A percentile compares a stretch with the other conserved stretches of the same genome.
These are phyloP conservation scores for Achaetomiella virescens DNA, from an alignment of 495 filamentous ascomycete species.

Conservation along the genomic window DNA sequence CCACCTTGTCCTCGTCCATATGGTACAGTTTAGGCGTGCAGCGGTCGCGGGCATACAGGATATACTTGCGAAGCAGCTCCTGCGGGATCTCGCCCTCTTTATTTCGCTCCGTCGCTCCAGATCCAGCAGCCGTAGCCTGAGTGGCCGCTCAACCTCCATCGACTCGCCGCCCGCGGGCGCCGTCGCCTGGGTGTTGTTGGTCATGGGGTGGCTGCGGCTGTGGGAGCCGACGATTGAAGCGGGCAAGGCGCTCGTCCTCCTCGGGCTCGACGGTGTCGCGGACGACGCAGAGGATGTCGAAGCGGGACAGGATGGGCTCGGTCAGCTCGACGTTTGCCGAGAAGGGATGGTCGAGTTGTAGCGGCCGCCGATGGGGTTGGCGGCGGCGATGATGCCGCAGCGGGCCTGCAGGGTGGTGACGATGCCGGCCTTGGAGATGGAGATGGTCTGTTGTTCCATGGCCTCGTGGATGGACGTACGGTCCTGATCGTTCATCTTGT, in stretches of 20 bases:
- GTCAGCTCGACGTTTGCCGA: conserved; percentile 94
- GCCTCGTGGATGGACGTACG: conserved; percentile 98
- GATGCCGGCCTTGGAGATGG: conserved; percentile 98
- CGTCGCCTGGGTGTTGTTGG: conserved; percentile 37
- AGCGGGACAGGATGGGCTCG: conserved; percentile 95
- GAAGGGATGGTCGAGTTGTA: conserved; percentile 95
- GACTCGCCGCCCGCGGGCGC: conserved; percentile 42
- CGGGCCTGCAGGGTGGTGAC: conserved; percentile 97
- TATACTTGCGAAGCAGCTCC: conserved; percentile 91
- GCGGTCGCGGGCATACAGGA: conserved; percentile 87
- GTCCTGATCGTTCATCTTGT: conserved; percentile 99
- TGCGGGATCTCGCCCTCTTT: conserved; percentile 81
- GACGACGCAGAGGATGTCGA: conserved; percentile 96
- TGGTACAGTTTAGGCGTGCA: conserved; percentile 91
- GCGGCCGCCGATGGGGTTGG: conserved; percentile 91
- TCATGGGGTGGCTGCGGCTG: conserved; percentile 78
- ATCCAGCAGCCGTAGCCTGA: conserved; percentile 30
- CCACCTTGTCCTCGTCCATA: conserved; percentile 97
- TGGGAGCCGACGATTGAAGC: conserved; percentile 94
- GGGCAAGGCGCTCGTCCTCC: conserved; percentile 92
- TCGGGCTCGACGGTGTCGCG: conserved; percentile 93
- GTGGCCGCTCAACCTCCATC: conserved; percentile 53
- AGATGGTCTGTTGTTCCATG: conserved; percentile 99
- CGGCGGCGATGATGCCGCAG: conserved; percentile 93
- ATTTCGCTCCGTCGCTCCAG: conserved; percentile 40